Evolutionary conservation across 352 stramenopile genomes (phyloP).

Genomic region (Albugo laibachii): DNA sequence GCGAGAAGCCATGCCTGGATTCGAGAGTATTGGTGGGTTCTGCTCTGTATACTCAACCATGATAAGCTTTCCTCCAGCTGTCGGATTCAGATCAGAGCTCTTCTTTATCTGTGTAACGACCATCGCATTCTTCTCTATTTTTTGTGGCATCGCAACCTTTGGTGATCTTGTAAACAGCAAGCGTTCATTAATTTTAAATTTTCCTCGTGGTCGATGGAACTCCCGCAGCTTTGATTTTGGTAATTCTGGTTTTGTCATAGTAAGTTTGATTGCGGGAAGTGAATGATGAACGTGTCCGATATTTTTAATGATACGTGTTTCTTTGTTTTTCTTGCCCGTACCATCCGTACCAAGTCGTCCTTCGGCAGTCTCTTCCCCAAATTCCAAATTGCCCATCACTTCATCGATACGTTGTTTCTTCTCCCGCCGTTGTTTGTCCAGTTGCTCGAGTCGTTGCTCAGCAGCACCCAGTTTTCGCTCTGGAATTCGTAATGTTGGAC

Average conservation of each 20-base stretch:
- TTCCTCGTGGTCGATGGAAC: slow-evolving; percentile 61
- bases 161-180: slow-evolving; percentile 29
- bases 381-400: slow-evolving; percentile 61
- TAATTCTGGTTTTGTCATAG: slow-evolving; percentile 66
- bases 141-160: slow-evolving; percentile 15
- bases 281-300: slow-evolving; percentile 73
- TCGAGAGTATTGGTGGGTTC: slow-evolving; percentile 55
- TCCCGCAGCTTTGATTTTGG: slow-evolving; percentile 62
- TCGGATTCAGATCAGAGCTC: slow-evolving; percentile 58
- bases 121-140: slow-evolving; percentile 39
- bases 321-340: slow-evolving; percentile 58
- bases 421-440: slow-evolving; percentile 50
- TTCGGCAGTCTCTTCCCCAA: slow-evolving; percentile 55
- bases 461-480: slow-evolving; percentile 59
- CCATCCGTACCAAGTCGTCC: slow-evolving; percentile 36
- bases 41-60: slow-evolving; percentile 75
- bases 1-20: slow-evolving; percentile 64
- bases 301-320: slow-evolving; percentile 70
- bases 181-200: slow-evolving; percentile 75
- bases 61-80: slow-evolving; percentile 53
- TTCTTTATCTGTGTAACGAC: slow-evolving; percentile 74
- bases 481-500: slow-evolving; percentile 62
- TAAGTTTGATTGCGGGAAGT: slow-evolving; percentile 72
- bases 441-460: slow-evolving; percentile 43
- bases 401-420: slow-evolving; percentile 69